Conservation (phyloP, 495 filamentous ascomycete species). For the Lasiosphaeriaceae sp. region DNA sequence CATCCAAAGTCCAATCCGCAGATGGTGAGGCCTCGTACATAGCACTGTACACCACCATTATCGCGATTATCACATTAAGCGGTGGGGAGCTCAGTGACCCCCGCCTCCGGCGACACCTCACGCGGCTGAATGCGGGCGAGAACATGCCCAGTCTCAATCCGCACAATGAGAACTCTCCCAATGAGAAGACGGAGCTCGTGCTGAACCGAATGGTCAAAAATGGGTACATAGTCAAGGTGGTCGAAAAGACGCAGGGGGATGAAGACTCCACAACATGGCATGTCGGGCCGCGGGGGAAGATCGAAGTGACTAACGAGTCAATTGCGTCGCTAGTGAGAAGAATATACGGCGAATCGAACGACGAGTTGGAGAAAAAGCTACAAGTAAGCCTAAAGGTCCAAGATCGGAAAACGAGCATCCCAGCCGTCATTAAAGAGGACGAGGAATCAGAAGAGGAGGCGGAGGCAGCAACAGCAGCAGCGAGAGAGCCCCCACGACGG, state of each 20-base stretch:
- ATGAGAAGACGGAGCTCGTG: conserved; percentile 69
- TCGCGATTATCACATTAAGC: conserved; percentile 65
- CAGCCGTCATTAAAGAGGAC: conserved; percentile 13
- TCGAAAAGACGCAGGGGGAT: conserved; percentile 54
- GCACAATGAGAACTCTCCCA: conserved; percentile 54
- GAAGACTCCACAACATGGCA: conserved; percentile 74
- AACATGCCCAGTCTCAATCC: conserved; percentile 49
- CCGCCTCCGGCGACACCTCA: conserved; percentile 68
- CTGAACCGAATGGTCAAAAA: conserved; percentile 73
- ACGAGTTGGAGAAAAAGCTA: conserved; percentile 51
- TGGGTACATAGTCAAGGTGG: conserved; percentile 73
- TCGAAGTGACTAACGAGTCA: conserved; percentile 73
- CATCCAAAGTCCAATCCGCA: conserved; percentile 59
- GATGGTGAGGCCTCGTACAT: conserved; percentile 72
- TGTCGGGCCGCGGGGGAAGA: conserved; percentile 78
- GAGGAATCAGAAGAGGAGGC: conserved; percentile 9
- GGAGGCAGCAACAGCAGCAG: background rate
- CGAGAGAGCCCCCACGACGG: background rate
- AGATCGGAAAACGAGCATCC: conserved; percentile 23
- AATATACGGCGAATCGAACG: conserved; percentile 48
- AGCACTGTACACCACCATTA: conserved; percentile 73
- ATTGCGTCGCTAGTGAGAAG: conserved; percentile 66
- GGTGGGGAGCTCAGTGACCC: conserved; percentile 69
- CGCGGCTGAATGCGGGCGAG: conserved; percentile 68
- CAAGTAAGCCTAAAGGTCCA: conserved; percentile 51